Evolutionary conservation across 2,329 filamentous ascomycete genomes (phyloP).

Genomic region (Trichoderma semiorbis): DNA sequence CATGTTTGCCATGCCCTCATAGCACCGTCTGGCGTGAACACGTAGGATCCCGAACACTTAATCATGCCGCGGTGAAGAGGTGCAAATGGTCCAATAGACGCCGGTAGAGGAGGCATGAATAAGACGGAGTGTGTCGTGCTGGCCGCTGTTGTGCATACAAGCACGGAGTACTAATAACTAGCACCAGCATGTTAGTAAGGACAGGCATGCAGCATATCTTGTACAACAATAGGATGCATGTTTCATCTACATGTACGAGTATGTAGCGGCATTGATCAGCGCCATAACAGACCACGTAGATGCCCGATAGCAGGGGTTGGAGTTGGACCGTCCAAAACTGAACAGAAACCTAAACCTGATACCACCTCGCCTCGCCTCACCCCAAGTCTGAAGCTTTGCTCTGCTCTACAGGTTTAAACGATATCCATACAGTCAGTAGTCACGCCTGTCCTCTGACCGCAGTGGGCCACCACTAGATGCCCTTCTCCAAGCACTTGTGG

Average conservation of each 20-base stretch:
- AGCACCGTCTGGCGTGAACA: conserved; percentile 12
- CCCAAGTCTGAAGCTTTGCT: neutral
- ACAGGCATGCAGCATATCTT: conserved; percentile 3
- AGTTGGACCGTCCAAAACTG: neutral
- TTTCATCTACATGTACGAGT: neutral
- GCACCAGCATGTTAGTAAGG: neutral
- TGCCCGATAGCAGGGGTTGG: neutral
- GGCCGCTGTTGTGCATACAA: neutral
- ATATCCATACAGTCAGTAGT: neutral
- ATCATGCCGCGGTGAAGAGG: neutral
- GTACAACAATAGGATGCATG: conserved; percentile 13
- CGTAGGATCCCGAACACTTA: conserved; percentile 4
- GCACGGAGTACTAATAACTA: neutral
- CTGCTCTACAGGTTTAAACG: neutral
- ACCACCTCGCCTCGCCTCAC: neutral
- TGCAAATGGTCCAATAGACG: neutral
- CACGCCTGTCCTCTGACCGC: neutral
- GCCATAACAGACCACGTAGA: neutral
- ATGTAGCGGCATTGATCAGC: neutral
- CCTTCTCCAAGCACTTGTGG: neutral
- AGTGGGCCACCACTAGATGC: neutral
- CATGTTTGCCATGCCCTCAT: neutral
- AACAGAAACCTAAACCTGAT: neutral
- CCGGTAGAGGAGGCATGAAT: neutral
- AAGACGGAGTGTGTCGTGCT: neutral